Evolutionary conservation across 768 basidiomycete genomes (phyloP).

Genomic region (Suillus cothurnatus): DNA sequence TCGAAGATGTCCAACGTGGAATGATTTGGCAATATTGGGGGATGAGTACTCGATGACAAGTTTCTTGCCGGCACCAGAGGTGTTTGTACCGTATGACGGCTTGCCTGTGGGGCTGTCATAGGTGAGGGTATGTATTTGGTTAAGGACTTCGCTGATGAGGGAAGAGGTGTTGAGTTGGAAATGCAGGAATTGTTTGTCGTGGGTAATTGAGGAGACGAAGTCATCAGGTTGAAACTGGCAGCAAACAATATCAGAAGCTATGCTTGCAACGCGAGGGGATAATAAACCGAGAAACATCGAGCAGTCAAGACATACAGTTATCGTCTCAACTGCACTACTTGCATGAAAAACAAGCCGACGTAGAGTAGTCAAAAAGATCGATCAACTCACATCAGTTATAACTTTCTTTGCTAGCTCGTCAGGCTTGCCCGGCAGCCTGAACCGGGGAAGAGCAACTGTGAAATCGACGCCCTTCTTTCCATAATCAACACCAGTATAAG

Average conservation of each 20-base stretch:
- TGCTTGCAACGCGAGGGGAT: no score
- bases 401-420: slow-evolving; percentile 78
- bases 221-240: slow-evolving; percentile 82
- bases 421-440: slow-evolving; percentile 80
- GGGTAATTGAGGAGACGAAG: slow-evolving; percentile 68
- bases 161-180: slow-evolving; percentile 71
- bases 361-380: neutral
- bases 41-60: slow-evolving; percentile 91
- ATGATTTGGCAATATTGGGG: slow-evolving; percentile 97
- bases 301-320: no score
- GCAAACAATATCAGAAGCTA: neutral
- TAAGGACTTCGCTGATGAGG: slow-evolving; percentile 66
- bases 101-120: slow-evolving; percentile 56
- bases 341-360: no score
- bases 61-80: slow-evolving; percentile 77
- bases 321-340: neutral
- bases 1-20: slow-evolving; percentile 96
- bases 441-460: slow-evolving; percentile 89
- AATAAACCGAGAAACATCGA: no score
- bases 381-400: slow-evolving; percentile 62
- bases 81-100: slow-evolving; percentile 84
- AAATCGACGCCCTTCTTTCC: slow-evolving; percentile 96
- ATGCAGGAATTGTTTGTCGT: slow-evolving; percentile 81
- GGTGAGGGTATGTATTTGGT: slow-evolving; percentile 75
- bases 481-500: slow-evolving; percentile 83